A percentile compares a stretch with the other conserved stretches of the same genome.
These are phyloP conservation scores for Exsudoporus floridanus DNA, from an alignment of 1,284 basidiomycete species.

Conservation along the genomic window DNA sequence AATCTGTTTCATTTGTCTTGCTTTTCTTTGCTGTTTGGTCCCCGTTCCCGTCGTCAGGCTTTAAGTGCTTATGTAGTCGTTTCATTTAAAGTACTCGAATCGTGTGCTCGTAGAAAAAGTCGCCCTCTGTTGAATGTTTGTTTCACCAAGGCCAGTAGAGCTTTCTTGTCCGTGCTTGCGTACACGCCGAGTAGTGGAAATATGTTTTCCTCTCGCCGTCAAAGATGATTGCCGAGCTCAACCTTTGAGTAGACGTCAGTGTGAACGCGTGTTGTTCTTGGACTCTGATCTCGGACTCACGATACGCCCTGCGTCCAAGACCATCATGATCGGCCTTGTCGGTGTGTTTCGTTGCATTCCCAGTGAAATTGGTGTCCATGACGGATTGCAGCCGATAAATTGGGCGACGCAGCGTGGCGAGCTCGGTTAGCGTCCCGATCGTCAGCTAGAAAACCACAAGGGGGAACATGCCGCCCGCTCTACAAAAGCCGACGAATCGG, in stretches of 20 bases:
- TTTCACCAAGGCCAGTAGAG: slow-evolving; percentile 1
- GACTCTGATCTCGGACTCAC: not conserved
- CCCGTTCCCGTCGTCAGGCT: not conserved
- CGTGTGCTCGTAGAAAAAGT: slow-evolving; percentile 3
- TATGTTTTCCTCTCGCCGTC: not conserved
- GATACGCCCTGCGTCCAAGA: slow-evolving; percentile 12
- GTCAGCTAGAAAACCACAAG: too few species aligned
- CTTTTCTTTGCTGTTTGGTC: slow-evolving; percentile 6
- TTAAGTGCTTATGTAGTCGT: not conserved
- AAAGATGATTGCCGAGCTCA: slow-evolving; percentile 2
- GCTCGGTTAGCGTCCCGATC: too few species aligned
- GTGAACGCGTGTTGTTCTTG: not conserved
- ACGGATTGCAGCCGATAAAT: too few species aligned
- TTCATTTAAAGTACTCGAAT: slow-evolving; percentile 9
- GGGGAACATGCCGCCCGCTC: too few species aligned
- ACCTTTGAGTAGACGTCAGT: not conserved
- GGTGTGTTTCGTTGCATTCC: too few species aligned
- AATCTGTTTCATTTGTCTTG: slow-evolving; percentile 5
- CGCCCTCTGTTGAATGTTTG: slow-evolving; percentile 1
- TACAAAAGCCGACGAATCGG: too few species aligned
- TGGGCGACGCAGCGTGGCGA: too few species aligned
- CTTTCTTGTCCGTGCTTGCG: slow-evolving; percentile 6
- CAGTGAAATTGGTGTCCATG: too few species aligned
- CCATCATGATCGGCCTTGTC: not conserved
- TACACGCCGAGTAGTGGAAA: too few species aligned